Percentiles rank a stretch among this genome's conserved stretches.
Evolutionary conservation across 345 rosid species (phyloP).

Genomic region (Aethionema arabicum): DNA sequence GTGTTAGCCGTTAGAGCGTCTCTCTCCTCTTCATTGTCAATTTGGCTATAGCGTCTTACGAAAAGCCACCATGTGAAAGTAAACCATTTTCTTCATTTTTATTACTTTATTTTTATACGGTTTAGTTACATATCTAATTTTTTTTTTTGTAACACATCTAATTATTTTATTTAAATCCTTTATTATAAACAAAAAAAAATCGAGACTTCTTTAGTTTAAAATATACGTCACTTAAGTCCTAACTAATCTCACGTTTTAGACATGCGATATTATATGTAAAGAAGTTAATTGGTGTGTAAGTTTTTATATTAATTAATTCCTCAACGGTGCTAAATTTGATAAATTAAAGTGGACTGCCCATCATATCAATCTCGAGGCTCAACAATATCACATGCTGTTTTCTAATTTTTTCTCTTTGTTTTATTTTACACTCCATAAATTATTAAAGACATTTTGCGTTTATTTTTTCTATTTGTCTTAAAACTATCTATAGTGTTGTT

Average conservation of each 20-base stretch:
- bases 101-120: neutral
- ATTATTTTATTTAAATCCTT: too few species aligned
- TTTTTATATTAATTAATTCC: too few species aligned
- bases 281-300: too few species aligned
- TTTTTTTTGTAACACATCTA: too few species aligned
- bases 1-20: slow-evolving; percentile 27
- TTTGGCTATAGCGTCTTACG: slow-evolving; percentile 17
- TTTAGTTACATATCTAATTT: neutral
- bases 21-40: slow-evolving; percentile 10
- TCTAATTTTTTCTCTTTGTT: slow-evolving; percentile 30
- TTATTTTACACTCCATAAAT: slow-evolving; percentile 29
- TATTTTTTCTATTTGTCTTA: slow-evolving; percentile 29
- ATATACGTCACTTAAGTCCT: too few species aligned
- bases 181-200: too few species aligned
- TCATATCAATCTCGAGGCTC: slow-evolving; percentile 20
- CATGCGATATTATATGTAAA: too few species aligned
- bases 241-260: too few species aligned
- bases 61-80: slow-evolving; percentile 29
- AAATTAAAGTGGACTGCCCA: neutral
- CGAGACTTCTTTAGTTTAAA: too few species aligned
- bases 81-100: slow-evolving; percentile 1
- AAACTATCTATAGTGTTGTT: slow-evolving; percentile 9
- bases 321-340: too few species aligned
- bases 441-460: slow-evolving; percentile 26
- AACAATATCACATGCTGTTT: slow-evolving; percentile 29